A percentile compares a stretch with the other conserved stretches of the same genome.
Conservation (phyloP, 108 stramenopile species). For the Fragilariopsis cylindrus region DNA sequence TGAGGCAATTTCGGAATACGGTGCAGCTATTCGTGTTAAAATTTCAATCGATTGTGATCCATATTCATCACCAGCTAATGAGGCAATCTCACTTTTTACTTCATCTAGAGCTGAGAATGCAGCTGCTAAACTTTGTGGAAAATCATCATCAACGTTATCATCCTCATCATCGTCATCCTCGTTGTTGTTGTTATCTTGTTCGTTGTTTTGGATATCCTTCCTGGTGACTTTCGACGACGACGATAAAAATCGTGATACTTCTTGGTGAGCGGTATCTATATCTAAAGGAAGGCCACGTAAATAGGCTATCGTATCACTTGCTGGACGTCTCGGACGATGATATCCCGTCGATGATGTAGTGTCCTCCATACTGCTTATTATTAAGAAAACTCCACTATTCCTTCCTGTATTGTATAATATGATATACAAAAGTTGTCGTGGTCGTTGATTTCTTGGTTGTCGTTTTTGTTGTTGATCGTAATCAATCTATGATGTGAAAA, state of each 20-base stretch:
- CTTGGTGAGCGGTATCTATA: conserved; percentile 49
- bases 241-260: conserved; percentile 53
- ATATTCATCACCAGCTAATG: conserved; percentile 77
- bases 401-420: too few species aligned
- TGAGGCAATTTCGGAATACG: conserved; percentile 65
- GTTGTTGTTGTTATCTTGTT: background rate
- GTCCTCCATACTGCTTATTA: background rate
- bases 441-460: too few species aligned
- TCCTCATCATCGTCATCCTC: conserved; percentile 9
- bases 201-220: background rate
- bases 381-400: too few species aligned
- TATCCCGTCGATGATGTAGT: conserved; percentile 30
- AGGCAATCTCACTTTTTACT: conserved; percentile 77
- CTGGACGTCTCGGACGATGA: conserved; percentile 77
- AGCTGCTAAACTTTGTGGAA: conserved; percentile 65
- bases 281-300: conserved; percentile 75
- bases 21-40: conserved; percentile 59
- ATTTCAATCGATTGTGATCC: conserved; percentile 70
- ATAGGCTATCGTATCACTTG: conserved; percentile 77
- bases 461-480: too few species aligned
- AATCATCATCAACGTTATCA: conserved; percentile 41
- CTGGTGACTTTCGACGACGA: background rate
- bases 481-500: too few species aligned
- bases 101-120: conserved; percentile 76
- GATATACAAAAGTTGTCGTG: too few species aligned